phyloP scores from a whole-genome alignment of 495 filamentous ascomycete genomes.

The Durotheca rogersii region DNA sequence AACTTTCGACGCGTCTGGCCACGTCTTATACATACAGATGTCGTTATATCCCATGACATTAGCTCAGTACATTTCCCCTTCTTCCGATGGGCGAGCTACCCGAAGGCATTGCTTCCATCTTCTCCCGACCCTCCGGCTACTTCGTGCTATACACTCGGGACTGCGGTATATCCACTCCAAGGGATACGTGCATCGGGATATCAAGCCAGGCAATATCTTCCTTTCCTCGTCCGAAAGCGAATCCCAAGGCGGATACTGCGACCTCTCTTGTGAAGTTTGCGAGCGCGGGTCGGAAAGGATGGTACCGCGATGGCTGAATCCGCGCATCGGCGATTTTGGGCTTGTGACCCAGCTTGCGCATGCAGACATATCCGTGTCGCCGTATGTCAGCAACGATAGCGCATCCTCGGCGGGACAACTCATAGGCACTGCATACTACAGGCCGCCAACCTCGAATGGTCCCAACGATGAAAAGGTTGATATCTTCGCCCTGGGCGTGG shows the following conservation, averaged over 20 bases:
- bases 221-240: slow-evolving; percentile 51
- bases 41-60: slow-evolving; percentile 57
- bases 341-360: slow-evolving; percentile 56
- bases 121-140: slow-evolving; percentile 42
- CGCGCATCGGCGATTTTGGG: slow-evolving; percentile 58
- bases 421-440: slow-evolving; percentile 33
- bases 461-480: slow-evolving; percentile 54
- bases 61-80: slow-evolving; percentile 40
- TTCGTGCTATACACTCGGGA: slow-evolving; percentile 33
- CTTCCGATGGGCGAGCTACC: slow-evolving; percentile 5
- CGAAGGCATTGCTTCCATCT: slow-evolving; percentile 57
- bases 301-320: slow-evolving; percentile 46
- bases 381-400: neutral
- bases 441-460: slow-evolving; percentile 33
- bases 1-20: slow-evolving; percentile 38
- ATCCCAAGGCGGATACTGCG: slow-evolving; percentile 29
- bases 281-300: neutral
- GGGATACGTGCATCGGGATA: slow-evolving; percentile 93
- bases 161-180: slow-evolving; percentile 73
- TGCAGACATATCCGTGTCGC: slow-evolving; percentile 19
- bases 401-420: neutral
- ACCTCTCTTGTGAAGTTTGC: slow-evolving; percentile 37
- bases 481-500: slow-evolving; percentile 56
- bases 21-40: slow-evolving; percentile 60
- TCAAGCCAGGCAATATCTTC: slow-evolving; percentile 99